Base-by-base conservation (phyloP, 805 yeast genomes). In the Hyphopichia homilentoma region DNA sequence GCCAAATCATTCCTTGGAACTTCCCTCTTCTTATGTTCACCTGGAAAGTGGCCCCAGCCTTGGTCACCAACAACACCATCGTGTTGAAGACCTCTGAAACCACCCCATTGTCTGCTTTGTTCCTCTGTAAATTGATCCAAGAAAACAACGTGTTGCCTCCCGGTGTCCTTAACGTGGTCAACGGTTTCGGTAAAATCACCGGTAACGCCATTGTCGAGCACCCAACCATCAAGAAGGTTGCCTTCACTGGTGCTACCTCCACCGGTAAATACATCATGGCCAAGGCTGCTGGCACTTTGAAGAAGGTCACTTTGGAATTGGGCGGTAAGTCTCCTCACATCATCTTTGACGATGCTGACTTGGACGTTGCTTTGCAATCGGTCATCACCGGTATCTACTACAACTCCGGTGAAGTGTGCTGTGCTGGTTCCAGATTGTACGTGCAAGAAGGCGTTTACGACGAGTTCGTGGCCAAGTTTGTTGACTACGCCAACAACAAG, bases 281-380 rank as follows among this genome's bases (percentile, higher is more conserved):
- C 61, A 71, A 74, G 40, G 89, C 95, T 40, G 86, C 95, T 43
- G 72, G 75, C 42, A 75, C 85, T 30, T 71, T 89, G 61, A 89
- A 89, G 75, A 87, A 84, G 61, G 86, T 88, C 43, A 89, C 97
- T 27, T 74, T 89, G 57, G 97, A 89, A 70, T 79, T 88, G 51
- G 97, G 97, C 56, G 97, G 97, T 57, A 89, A 89, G 70, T 88
- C 96, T 21, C 96, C 97, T 52, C 80, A 84, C 62, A 79, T 89
- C 47, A 81, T 89, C 30, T 87, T 84, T 55, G 80, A 81, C 52
- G 97, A 89, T 56, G 89, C 90, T 35, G 79, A 89, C 59, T 57
- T 89, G 38, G 79, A 81, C 35, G 70, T 72, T 52, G 84, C 96
- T 32, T 82, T 85, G 32, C 72, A 81, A 47, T 76, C 79, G 72